Conservation (phyloP, 306 rosid species). For the Delonix regia region DNA sequence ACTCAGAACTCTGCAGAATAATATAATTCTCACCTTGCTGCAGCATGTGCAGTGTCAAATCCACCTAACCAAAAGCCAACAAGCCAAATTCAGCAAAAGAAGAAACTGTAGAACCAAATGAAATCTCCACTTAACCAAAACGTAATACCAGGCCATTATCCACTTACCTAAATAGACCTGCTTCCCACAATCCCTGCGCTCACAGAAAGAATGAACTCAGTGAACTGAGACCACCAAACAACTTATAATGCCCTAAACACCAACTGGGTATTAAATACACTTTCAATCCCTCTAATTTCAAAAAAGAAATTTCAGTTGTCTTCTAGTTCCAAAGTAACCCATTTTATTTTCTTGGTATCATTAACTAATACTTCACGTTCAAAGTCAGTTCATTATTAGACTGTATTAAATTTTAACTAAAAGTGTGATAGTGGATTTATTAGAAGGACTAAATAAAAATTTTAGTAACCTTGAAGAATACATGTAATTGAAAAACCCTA, state of each 20-base stretch:
- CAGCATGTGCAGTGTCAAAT: slow-evolving; percentile 79
- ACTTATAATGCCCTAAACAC: neutral
- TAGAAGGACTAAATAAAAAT: no score
- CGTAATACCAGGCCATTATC: neutral
- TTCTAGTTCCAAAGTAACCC: neutral
- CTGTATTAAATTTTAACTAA: no score
- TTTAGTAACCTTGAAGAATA: neutral
- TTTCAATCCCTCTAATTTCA: neutral
- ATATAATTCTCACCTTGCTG: slow-evolving; percentile 61
- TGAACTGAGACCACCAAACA: slow-evolving; percentile 23
- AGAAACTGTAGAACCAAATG: neutral
- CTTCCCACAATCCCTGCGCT: slow-evolving; percentile 82
- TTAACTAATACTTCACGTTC: neutral
- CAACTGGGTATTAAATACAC: neutral
- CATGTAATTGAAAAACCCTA: neutral
- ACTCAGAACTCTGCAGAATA: neutral
- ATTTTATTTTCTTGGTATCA: neutral
- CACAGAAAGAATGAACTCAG: slow-evolving; percentile 1
- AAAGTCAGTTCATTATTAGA: neutral
- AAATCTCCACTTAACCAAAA: neutral
- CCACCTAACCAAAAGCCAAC: slow-evolving; percentile 55
- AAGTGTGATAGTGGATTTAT: no score
- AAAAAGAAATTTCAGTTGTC: neutral
- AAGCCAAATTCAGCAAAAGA: neutral
- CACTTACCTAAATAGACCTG: slow-evolving; percentile 81